Base-by-base conservation (phyloP, 2,329 filamentous ascomycete genomes). In the Pyrenophora graminea region DNA sequence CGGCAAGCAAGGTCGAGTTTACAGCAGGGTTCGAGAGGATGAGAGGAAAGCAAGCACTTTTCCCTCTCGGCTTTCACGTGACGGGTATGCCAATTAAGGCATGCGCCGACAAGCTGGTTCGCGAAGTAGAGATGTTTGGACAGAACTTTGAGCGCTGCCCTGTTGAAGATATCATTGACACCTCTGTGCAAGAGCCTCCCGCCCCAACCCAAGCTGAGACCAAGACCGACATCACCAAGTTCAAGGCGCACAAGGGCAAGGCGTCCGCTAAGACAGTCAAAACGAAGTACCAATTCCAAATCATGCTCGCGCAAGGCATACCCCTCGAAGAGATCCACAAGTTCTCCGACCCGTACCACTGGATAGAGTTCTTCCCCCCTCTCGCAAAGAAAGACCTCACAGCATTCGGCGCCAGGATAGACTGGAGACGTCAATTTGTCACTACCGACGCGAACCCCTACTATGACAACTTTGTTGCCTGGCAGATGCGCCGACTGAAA, bases 401-500 rank as follows among this genome's bases (percentile, higher is more conserved):
- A 63, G 88, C 87, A 71, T 85, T 97, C 58, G 93, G 93, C 53
- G 87, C 88, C 43, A 82, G 92, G 63, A 89, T 97, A 66, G 94
- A 97, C 73, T 99, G 93, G 93, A 84, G 93, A 68, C 82, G 94
- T 72, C 88, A 89, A 32, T 90, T 99, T 60, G 88, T 97, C 59
- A 99, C 94, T 6, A 99, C 94, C 2, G 91, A 97, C 64, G 91
- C 91, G 31, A 99, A 99, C 76, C 91, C 91, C 4, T 97, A 94
- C 79, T 99, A 96, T 72, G 93, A 99, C 71, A 84, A 90, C 4
- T 99, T 99, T 68, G 88, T 97, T 34, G 81, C 90, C 67, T 99
- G 94, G 94, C 94, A 97, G 77, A 97, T 97, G 90, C 92, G 89
- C 72, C 88, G 90, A 58, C 82, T 97, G 44, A 90, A 89, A 75